phyloP scores from a whole-genome alignment of 257 asterid species.

The Rehmannia glutinosa region DNA sequence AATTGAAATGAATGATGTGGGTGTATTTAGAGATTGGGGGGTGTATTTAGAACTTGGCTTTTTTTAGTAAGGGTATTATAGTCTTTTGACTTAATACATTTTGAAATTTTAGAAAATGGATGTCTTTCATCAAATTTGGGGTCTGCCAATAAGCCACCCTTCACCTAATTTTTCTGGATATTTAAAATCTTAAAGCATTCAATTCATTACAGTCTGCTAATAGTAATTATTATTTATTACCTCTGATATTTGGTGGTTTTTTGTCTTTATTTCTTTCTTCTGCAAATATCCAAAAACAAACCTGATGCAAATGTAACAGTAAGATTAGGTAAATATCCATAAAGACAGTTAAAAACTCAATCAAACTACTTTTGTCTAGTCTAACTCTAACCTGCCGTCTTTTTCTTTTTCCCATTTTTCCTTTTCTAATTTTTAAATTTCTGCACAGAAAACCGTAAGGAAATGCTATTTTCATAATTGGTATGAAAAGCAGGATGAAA shows the following conservation, averaged over 20 bases:
- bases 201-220: neutral
- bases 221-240: neutral
- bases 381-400: conserved; percentile 1
- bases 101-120: no score
- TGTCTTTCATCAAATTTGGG: no score
- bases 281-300: neutral
- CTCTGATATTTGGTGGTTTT: neutral
- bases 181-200: neutral
- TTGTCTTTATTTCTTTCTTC: neutral
- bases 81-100: no score
- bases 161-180: neutral
- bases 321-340: neutral
- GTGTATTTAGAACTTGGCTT: no score
- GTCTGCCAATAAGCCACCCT: no score
- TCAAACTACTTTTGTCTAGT: conserved; percentile 13
- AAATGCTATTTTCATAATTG: neutral
- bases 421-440: conserved; percentile 1
- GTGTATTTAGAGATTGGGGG: no score
- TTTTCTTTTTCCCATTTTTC: neutral
- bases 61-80: no score
- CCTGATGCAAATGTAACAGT: no score
- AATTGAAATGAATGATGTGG: no score
- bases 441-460: neutral
- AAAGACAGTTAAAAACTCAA: conserved; percentile 20
- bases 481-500: neutral